Conservation (phyloP, 352 stramenopile genomes). For the Pythium scleroteichum region DNA sequence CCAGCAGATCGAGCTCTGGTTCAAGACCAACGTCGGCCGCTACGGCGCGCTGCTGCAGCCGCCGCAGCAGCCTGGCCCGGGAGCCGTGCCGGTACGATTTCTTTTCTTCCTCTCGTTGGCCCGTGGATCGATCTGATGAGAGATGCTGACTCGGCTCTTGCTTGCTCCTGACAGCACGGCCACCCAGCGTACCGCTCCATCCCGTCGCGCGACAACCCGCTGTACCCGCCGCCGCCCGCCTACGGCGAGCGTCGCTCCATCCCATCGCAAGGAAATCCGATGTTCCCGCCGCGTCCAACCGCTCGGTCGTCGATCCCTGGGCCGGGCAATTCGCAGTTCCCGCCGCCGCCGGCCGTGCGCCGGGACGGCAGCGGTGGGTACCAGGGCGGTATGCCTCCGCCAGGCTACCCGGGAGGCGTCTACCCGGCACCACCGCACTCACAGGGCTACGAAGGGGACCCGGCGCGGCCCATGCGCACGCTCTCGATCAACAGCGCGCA, state of each 20-base stretch:
- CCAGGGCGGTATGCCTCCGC: constrained; percentile 25
- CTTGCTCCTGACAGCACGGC: constrained; percentile 31
- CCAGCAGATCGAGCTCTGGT: constrained; percentile 84
- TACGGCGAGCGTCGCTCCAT: constrained; percentile 68
- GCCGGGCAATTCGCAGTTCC: constrained; percentile 54
- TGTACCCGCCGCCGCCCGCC: constrained; percentile 53
- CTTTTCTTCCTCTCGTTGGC: too few species aligned
- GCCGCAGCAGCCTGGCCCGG: background rate
- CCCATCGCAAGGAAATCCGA: constrained; percentile 57
- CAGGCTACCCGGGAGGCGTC: constrained; percentile 8
- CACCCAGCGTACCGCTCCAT: constrained; percentile 45
- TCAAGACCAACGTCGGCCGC: constrained; percentile 77
- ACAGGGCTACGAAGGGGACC: constrained; percentile 29
- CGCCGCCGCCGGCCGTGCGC: constrained; percentile 45
- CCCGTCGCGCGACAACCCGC: constrained; percentile 53
- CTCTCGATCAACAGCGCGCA: constrained; percentile 62
- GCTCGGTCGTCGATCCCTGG: constrained; percentile 55
- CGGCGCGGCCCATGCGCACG: constrained; percentile 47
- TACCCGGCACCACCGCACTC: constrained; percentile 23
- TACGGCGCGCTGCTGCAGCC: constrained; percentile 29
- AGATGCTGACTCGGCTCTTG: background rate
- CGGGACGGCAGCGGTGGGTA: constrained; percentile 41
- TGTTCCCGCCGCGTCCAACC: constrained; percentile 59
- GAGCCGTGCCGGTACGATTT: constrained; percentile 9
- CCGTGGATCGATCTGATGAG: too few species aligned